Percentiles rank a stretch among this genome's conserved stretches.
Evolutionary conservation across 164 flowering plant species (phyloP).

Genomic region (Aristolochia contorta): DNA sequence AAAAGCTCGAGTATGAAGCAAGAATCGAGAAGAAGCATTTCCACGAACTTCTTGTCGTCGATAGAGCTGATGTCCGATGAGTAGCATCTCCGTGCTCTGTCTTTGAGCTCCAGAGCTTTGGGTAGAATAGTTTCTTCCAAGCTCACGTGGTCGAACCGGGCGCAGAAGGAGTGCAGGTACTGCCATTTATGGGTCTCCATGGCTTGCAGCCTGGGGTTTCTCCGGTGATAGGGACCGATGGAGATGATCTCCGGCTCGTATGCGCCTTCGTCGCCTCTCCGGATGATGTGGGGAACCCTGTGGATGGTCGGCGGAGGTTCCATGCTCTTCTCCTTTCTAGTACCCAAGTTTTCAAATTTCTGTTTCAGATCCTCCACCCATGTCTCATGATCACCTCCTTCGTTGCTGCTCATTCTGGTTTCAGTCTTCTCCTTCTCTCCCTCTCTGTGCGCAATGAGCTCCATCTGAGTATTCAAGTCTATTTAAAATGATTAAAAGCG

Average conservation of each 20-base stretch:
- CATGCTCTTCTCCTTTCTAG: neutral
- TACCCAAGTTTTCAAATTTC: no score
- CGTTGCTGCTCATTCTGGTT: no score
- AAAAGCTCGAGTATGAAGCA: constrained; percentile 5
- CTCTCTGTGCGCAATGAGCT: no score
- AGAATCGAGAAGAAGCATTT: constrained; percentile 4
- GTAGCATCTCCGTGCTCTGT: neutral
- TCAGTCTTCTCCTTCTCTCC: no score
- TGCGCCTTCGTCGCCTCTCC: constrained; percentile 28
- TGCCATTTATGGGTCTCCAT: constrained; percentile 46
- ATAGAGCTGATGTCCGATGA: neutral
- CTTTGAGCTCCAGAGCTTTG: constrained; percentile 26
- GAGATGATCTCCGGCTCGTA: constrained; percentile 39
- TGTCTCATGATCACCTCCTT: no score
- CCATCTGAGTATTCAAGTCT: no score
- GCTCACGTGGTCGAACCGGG: neutral
- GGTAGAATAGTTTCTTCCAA: constrained; percentile 13
- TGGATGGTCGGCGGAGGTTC: constrained; percentile 12
- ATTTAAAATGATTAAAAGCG: no score
- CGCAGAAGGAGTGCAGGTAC: constrained; percentile 14
- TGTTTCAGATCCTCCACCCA: no score
- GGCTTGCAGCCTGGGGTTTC: neutral
- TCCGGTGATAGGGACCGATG: constrained; percentile 45
- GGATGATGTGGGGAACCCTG: constrained; percentile 29
- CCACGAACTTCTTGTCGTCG: neutral